Percentiles rank a stretch among this genome's conserved stretches.
These are phyloP conservation scores for Chrysosporium keratinophilum DNA, from an alignment of 2,329 filamentous ascomycete genomes.

Conservation along the genomic window DNA sequence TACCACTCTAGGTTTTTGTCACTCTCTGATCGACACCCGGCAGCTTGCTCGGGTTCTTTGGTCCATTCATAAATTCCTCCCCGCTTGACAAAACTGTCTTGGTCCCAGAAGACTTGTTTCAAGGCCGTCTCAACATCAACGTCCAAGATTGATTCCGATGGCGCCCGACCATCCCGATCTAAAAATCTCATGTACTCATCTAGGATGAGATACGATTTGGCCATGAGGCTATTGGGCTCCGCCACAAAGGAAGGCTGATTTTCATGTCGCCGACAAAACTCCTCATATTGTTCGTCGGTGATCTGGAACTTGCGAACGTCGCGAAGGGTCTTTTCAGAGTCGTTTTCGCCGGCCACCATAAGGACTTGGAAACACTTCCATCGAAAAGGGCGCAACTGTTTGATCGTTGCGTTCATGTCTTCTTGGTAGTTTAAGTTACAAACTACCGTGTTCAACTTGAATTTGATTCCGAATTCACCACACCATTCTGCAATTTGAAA, in stretches of 20 bases:
- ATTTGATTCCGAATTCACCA: conserved; percentile 39
- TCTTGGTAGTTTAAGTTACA: conserved; percentile 42
- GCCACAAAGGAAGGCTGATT: conserved; percentile 38
- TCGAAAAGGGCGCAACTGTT: conserved; percentile 38
- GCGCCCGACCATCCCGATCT: conserved; percentile 33
- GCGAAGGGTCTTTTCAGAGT: conserved; percentile 32
- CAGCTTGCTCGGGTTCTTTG: neutral
- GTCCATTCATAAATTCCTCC: conserved; percentile 44
- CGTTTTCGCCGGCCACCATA: conserved; percentile 46
- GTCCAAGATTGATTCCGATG: conserved; percentile 34
- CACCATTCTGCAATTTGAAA: conserved; percentile 40
- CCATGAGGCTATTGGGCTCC: conserved; percentile 44
- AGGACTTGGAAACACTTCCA: conserved; percentile 50
- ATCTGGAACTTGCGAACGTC: conserved; percentile 40
- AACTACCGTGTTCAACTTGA: conserved; percentile 51
- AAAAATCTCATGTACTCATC: conserved; percentile 46
- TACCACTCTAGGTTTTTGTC: too few species aligned
- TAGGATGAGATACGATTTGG: conserved; percentile 42
- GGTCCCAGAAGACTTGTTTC: conserved; percentile 39
- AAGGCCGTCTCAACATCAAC: conserved; percentile 41
- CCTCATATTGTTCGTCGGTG: conserved; percentile 38
- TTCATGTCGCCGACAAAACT: conserved; percentile 39
- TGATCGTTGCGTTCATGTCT: conserved; percentile 38
- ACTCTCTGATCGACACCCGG: too few species aligned
- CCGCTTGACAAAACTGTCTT: conserved; percentile 35